Base-by-base conservation (phyloP, 495 filamentous ascomycete genomes). In the Staphylotrichum longicolle region DNA sequence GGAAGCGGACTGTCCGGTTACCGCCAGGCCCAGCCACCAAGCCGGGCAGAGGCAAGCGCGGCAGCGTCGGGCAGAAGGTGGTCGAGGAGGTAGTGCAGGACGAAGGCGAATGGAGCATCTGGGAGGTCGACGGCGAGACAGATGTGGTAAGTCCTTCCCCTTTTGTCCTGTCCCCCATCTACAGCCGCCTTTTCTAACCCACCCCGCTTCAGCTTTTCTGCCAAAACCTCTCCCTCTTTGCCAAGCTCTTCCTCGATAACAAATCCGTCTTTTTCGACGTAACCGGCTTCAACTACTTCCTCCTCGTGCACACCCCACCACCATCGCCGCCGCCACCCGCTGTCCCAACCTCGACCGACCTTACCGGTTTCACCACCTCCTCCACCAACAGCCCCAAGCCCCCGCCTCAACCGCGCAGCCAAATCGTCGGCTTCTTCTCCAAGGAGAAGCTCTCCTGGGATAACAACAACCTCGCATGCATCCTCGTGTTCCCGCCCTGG, bases 381-480 rank as follows among this genome's bases (percentile, higher is more conserved):
- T 27, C 77, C 68, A 62, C 41, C 76, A 7, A 54, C 75, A 2
- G 68, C 74, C 62, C 69, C 64, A 4, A 15, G 35, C 45, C 32
- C 34, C 52, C 39, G 61, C 54, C 39, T 11, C 42, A 50, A 4
- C 71, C 67, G 4, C 72, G 72, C 27, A 67, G 70, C 44, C 84
- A 85, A 52, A 87, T 97, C 37, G 84, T 96, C 7, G 94, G 95
- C 54, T 99, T 96, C 83, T 99, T 96, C 81, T 93, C 89, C 30
- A 98, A 98, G 70, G 94, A 99, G 77, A 98, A 98, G 68, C 87
- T 96, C 75, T 94, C 90, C 4, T 99, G 94, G 94, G 94, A 99
- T 69, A 91, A 94, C 66, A 97, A 98, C 72, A 99, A 98, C 64
- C 83, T 99, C 0, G 94, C 94, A 4, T 99, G 94, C 70, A 99